Conservation (phyloP, 2,329 filamentous ascomycete species). For the Curvularia hawaiiensis region DNA sequence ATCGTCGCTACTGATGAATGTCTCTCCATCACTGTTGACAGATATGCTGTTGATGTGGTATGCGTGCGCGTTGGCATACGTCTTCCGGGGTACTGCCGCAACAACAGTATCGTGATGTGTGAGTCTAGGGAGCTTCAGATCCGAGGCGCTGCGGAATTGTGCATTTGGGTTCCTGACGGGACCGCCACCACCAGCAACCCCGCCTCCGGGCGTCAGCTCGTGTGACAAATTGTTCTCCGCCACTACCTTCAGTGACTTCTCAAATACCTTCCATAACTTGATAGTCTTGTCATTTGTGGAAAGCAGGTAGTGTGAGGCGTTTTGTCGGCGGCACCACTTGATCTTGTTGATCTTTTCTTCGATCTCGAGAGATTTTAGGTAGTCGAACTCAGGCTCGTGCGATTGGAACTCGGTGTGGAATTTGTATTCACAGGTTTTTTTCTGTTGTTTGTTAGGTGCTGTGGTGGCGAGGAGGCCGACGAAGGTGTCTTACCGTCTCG, state of each 20-base stretch:
- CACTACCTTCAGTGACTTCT: conserved; percentile 98
- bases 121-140: conserved; percentile 91
- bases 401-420: conserved; percentile 99
- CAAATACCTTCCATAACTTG: conserved; percentile 99
- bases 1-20: conserved; percentile 98
- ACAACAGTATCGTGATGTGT: conserved; percentile 99
- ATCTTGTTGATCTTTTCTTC: conserved; percentile 99
- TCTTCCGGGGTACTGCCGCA: conserved; percentile 91
- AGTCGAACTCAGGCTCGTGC: conserved; percentile 99
- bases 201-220: conserved; percentile 80
- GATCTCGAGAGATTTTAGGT: conserved; percentile 98
- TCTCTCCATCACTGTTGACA: conserved; percentile 99
- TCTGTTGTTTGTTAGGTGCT: conserved; percentile 59
- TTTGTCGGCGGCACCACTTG: conserved; percentile 98
- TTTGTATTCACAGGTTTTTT: conserved; percentile 99
- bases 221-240: conserved; percentile 98
- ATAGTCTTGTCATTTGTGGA: conserved; percentile 99
- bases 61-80: conserved; percentile 96
- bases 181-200: conserved; percentile 75
- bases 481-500: conserved; percentile 74
- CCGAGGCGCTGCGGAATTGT: conserved; percentile 78
- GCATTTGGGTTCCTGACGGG: conserved; percentile 73
- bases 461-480: not conserved
- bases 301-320: conserved; percentile 96
- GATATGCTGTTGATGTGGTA: conserved; percentile 99